These are phyloP conservation scores for Saccharomyces jurei DNA, from an alignment of 805 yeast genomes.

Conservation along the genomic window DNA sequence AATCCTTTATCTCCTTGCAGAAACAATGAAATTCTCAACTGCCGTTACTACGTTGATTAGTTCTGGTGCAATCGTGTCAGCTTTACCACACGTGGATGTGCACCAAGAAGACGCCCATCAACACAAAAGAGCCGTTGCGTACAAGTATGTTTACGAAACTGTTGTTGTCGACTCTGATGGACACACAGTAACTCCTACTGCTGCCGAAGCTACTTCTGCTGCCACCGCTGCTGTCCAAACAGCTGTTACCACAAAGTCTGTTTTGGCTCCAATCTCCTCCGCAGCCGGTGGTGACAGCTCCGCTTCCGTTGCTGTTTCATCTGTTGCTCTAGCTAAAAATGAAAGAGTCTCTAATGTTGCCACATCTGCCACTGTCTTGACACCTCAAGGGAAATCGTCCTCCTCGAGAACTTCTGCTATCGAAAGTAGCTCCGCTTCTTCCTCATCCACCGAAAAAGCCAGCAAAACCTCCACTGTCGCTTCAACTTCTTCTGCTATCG, in stretches of 20 bases:
- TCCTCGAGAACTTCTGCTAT: conserved; percentile 19
- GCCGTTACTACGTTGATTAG: conserved; percentile 26
- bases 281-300: background rate
- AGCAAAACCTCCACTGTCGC: conserved; percentile 30
- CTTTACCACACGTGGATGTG: conserved; percentile 23
- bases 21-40: conserved; percentile 30
- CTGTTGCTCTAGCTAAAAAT: background rate
- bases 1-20: background rate
- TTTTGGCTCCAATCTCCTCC: conserved; percentile 16
- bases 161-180: conserved; percentile 42
- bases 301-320: conserved; percentile 14
- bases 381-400: conserved; percentile 8
- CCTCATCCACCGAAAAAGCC: conserved; percentile 23
- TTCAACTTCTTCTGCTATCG: conserved; percentile 24
- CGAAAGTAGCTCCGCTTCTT: conserved; percentile 21
- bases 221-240: conserved; percentile 11
- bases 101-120: conserved; percentile 29
- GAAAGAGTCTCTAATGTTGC: background rate
- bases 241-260: conserved; percentile 12
- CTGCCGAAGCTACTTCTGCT: conserved; percentile 23
- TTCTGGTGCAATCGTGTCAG: conserved; percentile 23
- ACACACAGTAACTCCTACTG: conserved; percentile 33
- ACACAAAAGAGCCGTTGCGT: conserved; percentile 42
- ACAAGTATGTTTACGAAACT: conserved; percentile 42
- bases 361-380: conserved; percentile 10